Evolutionary conservation across 148 eudicot species (phyloP), one percentile per base, ranked within the genome.

Genomic region (Dianthus caryophyllus): DNA sequence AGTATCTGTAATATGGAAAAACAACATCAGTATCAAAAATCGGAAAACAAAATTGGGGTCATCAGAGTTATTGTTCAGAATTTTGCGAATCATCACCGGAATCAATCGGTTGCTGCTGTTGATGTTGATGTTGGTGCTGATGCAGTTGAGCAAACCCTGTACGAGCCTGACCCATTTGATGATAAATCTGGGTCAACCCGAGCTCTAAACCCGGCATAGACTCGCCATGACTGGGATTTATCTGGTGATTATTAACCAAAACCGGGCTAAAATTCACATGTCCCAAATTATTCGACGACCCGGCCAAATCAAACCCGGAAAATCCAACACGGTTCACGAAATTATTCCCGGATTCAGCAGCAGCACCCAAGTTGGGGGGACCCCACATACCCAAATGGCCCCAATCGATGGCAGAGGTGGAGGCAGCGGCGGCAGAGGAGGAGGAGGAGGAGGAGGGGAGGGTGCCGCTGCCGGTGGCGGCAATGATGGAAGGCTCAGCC

Each of bases 131-230:
- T 57, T 80, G 85, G n/a, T n/a, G n/a, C n/a, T n/a, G n/a, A n/a
- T n/a, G n/a, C 75, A 76, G 60, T 30, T 66, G 68, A 54, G 65
- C 64, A 72, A 76, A 74, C 36, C 53, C 78, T 52, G 29, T 71
- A 31, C 58, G 61, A 69, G 58, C 16, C 46, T 79, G 88, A 65
- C 79, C 83, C 78, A 87, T 76, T 64, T 83, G 90, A 50, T 86
- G 93, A 67, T 89, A 89, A 69, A 89, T 89, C 25, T 86, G 96
- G 20, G 89, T 81, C 5, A 86, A 67, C 44, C 96, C 96, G 9
- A 89, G 82, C 74, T 89, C 91, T 71, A 89, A 78, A 5, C 89
- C 96, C 25, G 89, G 89, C 48, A 86, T 59, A 61, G 25, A 33
- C 39, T 33, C 5, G 8, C 39, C 26, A 24, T 25, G 43, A 8